A percentile compares a stretch with the other conserved stretches of the same genome.
phyloP scores from a whole-genome alignment of 2,329 filamentous ascomycete genomes.

The Eutypella sp. region DNA sequence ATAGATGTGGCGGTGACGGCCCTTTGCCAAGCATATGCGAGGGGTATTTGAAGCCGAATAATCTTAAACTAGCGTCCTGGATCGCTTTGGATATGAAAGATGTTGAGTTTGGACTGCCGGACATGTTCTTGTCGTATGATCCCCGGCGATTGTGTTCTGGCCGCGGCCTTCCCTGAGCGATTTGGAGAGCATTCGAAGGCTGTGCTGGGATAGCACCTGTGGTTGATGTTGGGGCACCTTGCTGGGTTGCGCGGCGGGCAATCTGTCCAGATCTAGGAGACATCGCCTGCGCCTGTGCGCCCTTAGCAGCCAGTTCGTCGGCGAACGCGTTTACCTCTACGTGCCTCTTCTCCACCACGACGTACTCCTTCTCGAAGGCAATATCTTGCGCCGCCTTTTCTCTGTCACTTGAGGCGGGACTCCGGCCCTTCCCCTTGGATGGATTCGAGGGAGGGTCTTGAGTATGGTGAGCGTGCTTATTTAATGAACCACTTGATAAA shows the following conservation, averaged over 20 bases:
- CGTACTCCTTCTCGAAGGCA: constrained; percentile 88
- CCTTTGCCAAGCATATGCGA: constrained; percentile 57
- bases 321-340: constrained; percentile 97
- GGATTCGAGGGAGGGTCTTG: constrained; percentile 29
- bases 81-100: constrained; percentile 94
- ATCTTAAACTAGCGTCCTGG: constrained; percentile 77
- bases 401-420: constrained; percentile 44
- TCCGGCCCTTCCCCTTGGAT: constrained; percentile 26
- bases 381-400: constrained; percentile 79
- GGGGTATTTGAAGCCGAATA: constrained; percentile 68
- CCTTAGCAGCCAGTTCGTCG: constrained; percentile 83
- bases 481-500: constrained; percentile 36
- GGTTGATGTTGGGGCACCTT: constrained; percentile 63
- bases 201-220: constrained; percentile 66
- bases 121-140: constrained; percentile 73
- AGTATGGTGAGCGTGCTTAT: constrained; percentile 27
- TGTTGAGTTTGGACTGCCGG: constrained; percentile 64
- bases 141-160: constrained; percentile 68
- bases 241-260: constrained; percentile 71
- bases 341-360: constrained; percentile 88
- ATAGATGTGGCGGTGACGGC: constrained; percentile 67
- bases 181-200: constrained; percentile 67
- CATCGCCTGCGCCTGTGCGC: constrained; percentile 40
- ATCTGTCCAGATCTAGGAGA: constrained; percentile 58
- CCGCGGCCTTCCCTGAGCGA: constrained; percentile 60